Evolutionary conservation across 2,329 filamentous ascomycete genomes (phyloP).

Genomic region (Thermothelomyces thermophilus): DNA sequence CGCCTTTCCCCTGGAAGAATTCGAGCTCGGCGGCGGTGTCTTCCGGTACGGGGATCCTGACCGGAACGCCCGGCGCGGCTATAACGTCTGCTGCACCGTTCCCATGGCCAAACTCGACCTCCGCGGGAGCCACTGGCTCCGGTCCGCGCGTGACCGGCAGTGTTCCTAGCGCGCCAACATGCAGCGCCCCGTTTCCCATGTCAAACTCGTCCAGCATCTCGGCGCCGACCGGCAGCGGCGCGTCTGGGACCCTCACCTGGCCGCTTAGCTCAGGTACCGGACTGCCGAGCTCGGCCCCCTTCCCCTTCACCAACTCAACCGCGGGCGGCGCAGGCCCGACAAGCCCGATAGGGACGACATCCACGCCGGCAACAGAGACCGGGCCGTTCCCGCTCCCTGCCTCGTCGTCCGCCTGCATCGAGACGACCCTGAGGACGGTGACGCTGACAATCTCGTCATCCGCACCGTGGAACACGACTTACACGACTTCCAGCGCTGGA

Average conservation of each 20-base stretch:
- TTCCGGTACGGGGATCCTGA: background rate
- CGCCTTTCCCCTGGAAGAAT: constrained; percentile 12
- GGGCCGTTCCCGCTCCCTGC: background rate
- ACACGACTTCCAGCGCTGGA: no score
- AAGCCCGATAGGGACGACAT: background rate
- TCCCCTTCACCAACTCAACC: constrained; percentile 15
- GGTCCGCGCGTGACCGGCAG: background rate
- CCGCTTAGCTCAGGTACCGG: constrained; percentile 8
- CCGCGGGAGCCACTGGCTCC: background rate
- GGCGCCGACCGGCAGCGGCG: constrained; percentile 8
- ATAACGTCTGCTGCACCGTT: constrained; percentile 8
- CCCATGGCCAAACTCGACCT: constrained; percentile 12
- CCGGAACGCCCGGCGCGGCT: background rate
- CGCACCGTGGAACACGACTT: background rate
- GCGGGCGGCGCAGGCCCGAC: background rate
- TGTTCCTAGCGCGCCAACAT: background rate
- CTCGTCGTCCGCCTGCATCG: constrained; percentile 14
- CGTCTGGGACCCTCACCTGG: background rate
- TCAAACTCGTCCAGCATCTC: constrained; percentile 6
- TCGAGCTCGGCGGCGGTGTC: background rate
- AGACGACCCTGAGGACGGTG: constrained; percentile 23
- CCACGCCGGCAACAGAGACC: no score
- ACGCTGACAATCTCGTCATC: background rate
- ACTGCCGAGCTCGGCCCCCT: constrained; percentile 8
- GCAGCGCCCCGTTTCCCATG: constrained; percentile 11